phyloP scores from a whole-genome alignment of 2,329 filamentous ascomycete genomes.

The Trematosphaeria pertusa region DNA sequence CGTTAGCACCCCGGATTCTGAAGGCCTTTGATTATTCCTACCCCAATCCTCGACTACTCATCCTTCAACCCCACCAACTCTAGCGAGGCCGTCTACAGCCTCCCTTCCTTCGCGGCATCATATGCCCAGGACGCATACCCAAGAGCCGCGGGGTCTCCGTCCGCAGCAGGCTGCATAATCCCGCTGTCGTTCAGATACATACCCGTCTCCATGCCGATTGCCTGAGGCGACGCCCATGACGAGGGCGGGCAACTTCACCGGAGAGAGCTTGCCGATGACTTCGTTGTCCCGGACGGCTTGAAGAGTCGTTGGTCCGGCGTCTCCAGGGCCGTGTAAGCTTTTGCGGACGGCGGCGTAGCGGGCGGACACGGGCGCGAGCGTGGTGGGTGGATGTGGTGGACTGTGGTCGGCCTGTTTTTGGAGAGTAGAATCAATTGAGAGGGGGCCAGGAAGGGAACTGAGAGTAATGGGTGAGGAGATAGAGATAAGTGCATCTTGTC shows the following conservation, averaged over 20 bases:
- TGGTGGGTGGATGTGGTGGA: neutral
- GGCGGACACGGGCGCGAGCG: slow-evolving; percentile 6
- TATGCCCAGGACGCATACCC: slow-evolving; percentile 29
- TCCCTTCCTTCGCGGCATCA: slow-evolving; percentile 31
- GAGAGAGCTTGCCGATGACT: slow-evolving; percentile 39
- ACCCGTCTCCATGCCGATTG: slow-evolving; percentile 33
- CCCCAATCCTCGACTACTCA: neutral
- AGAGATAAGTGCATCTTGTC: neutral
- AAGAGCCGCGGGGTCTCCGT: slow-evolving; percentile 1
- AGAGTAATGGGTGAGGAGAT: neutral
- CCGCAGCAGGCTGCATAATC: slow-evolving; percentile 16
- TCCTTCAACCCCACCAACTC: slow-evolving; percentile 13
- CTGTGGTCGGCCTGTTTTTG: neutral
- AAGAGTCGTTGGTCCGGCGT: slow-evolving; percentile 50
- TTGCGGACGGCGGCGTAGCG: slow-evolving; percentile 17
- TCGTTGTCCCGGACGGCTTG: slow-evolving; percentile 50
- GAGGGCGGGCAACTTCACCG: slow-evolving; percentile 26
- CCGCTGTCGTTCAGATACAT: slow-evolving; percentile 35
- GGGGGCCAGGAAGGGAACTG: neutral
- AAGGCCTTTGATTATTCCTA: no score
- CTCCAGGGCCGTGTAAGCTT: slow-evolving; percentile 43
- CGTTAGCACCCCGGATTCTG: no score
- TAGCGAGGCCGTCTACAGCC: slow-evolving; percentile 32
- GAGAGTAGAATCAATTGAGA: slow-evolving; percentile 2
- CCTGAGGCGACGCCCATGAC: slow-evolving; percentile 28